These are phyloP conservation scores for Ogataea hybrid DNA, from an alignment of 1,139 yeast species.

Conservation along the genomic window DNA sequence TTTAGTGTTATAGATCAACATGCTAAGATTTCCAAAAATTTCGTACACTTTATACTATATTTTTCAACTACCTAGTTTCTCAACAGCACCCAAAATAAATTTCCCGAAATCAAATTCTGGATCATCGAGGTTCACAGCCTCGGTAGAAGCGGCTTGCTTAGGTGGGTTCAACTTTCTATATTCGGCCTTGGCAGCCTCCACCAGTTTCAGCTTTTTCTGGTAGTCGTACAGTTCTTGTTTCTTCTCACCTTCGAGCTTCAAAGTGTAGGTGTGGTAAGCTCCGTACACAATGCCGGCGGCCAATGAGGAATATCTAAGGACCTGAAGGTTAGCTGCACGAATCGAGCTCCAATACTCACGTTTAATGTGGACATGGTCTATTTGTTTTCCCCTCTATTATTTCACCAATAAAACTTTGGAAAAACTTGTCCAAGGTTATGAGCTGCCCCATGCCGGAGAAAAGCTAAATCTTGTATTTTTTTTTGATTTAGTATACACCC, in stretches of 20 bases:
- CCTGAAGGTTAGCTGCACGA: slow-evolving; percentile 25
- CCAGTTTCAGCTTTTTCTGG: slow-evolving; percentile 69
- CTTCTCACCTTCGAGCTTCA: slow-evolving; percentile 59
- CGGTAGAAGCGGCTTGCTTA: slow-evolving; percentile 33
- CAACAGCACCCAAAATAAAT: slow-evolving; percentile 47
- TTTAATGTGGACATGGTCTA: slow-evolving; percentile 45
- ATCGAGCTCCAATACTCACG: slow-evolving; percentile 24
- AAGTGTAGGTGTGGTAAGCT: slow-evolving; percentile 74
- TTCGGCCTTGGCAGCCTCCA: slow-evolving; percentile 85
- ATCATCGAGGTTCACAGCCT: slow-evolving; percentile 76
- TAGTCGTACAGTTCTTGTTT: slow-evolving; percentile 58
- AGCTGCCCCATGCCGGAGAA: neutral
- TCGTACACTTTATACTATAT: slow-evolving; percentile 6
- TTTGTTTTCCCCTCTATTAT: slow-evolving; percentile 7
- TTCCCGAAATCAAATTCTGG: slow-evolving; percentile 82
- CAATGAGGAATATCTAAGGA: slow-evolving; percentile 86
- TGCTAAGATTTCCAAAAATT: neutral
- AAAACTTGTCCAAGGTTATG: slow-evolving; percentile 12
- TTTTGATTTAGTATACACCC: slow-evolving; percentile 1
- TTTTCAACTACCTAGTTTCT: slow-evolving; percentile 31
- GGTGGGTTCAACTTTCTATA: slow-evolving; percentile 65
- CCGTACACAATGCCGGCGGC: slow-evolving; percentile 92
- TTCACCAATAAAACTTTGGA: slow-evolving; percentile 11
- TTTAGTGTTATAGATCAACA: neutral
- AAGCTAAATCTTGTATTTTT: neutral